Percentiles rank a stretch among this genome's conserved stretches.
These are phyloP conservation scores for Fraxinus latifolia DNA, from an alignment of 305 asterid genomes.

Conservation along the genomic window DNA sequence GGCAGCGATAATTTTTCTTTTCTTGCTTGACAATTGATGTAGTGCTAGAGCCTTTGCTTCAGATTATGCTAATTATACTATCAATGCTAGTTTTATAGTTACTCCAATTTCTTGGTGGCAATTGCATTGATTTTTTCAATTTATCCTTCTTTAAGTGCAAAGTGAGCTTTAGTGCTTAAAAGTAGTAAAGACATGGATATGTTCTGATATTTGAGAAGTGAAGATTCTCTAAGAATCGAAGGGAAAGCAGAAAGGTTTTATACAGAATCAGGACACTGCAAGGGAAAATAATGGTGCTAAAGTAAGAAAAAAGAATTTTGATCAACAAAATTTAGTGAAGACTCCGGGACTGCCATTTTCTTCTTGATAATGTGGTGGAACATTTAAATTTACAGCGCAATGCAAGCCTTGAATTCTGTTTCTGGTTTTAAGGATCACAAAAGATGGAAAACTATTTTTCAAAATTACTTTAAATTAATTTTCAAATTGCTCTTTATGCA, in stretches of 20 bases:
- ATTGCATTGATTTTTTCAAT: background rate
- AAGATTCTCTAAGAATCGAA: background rate
- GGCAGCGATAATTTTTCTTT: background rate
- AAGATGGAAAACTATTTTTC: background rate
- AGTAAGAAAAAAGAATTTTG: background rate
- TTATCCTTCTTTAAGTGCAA: background rate
- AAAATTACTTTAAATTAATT: background rate
- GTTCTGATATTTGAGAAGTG: background rate
- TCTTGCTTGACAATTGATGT: background rate
- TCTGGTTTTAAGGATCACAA: background rate
- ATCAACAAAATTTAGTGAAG: background rate
- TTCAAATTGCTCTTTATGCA: background rate
- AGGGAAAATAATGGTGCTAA: background rate
- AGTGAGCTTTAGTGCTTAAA: background rate
- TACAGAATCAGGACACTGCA: background rate
- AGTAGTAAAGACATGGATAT: background rate
- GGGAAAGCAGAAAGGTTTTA: background rate
- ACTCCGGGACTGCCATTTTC: background rate
- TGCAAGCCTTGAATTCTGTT: background rate
- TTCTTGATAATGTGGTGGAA: background rate
- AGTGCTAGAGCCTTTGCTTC: background rate
- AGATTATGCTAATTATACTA: background rate
- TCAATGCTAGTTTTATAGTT: background rate
- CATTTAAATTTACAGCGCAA: background rate
- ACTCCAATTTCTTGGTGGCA: background rate